Conservation (phyloP, 768 basidiomycete genomes). For the Pleurotus salmoneostramineus region DNA sequence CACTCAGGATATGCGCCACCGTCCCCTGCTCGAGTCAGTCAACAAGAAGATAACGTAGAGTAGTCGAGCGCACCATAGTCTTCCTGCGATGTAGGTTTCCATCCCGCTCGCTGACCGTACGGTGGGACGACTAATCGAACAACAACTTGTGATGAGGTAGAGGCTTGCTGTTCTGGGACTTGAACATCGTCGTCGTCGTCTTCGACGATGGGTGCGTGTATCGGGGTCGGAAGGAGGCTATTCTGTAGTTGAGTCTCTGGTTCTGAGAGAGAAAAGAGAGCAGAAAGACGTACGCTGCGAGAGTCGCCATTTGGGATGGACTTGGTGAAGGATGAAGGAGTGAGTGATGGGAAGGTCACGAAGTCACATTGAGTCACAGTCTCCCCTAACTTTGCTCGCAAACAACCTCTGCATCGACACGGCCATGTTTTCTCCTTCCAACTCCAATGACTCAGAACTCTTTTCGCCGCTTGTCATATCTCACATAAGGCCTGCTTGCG, state of each 20-base stretch:
- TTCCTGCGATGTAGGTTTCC: slow-evolving; percentile 79
- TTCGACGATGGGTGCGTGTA: slow-evolving; percentile 50
- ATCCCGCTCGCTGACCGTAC: slow-evolving; percentile 82
- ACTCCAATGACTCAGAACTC: background rate
- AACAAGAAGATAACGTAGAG: too few relatives aligned
- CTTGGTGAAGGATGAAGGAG: background rate
- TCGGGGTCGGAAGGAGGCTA: slow-evolving; percentile 68
- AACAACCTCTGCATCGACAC: background rate
- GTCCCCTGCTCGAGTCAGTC: slow-evolving; percentile 44
- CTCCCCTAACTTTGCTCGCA: background rate
- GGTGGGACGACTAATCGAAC: slow-evolving; percentile 61
- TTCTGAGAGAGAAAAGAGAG: background rate
- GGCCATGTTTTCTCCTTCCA: background rate
- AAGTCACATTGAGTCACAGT: background rate
- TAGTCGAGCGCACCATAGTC: slow-evolving; percentile 90
- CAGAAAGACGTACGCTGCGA: slow-evolving; percentile 65
- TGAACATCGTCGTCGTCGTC: slow-evolving; percentile 51
- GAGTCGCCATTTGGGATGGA: slow-evolving; percentile 33
- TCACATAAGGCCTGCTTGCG: too few relatives aligned
- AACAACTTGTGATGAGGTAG: slow-evolving; percentile 36
- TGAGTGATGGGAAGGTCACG: background rate
- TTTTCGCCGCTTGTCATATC: too few relatives aligned
- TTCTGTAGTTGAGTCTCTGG: slow-evolving; percentile 6
- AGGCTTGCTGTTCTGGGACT: slow-evolving; percentile 20
- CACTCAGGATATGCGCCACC: slow-evolving; percentile 93